Evolutionary conservation across 257 asterid genomes (phyloP).

Genomic region (Solanum pennellii): DNA sequence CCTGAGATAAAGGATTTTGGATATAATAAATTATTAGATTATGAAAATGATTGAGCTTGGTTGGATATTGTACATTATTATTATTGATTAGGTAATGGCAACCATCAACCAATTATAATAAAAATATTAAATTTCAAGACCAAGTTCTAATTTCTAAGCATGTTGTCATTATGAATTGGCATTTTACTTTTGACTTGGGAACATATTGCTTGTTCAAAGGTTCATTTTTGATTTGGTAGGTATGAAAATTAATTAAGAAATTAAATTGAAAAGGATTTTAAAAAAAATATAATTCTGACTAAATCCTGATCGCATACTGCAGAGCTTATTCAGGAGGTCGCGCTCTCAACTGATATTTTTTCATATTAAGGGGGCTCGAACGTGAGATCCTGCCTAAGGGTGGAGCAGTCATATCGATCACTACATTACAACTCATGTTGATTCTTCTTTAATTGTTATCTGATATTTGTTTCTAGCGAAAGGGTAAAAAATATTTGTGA

Average conservation of each 20-base stretch:
- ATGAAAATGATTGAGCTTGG: background rate
- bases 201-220: background rate
- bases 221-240: background rate
- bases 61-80: background rate
- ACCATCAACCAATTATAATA: background rate
- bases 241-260: background rate
- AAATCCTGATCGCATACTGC: no score
- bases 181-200: background rate
- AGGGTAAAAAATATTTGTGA: no score
- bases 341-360: no score
- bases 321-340: no score
- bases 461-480: no score
- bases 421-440: no score
- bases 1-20: background rate
- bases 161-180: background rate
- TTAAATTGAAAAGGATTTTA: background rate
- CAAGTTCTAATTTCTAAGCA: background rate
- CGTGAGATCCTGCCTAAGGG: no score
- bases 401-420: no score
- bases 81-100: background rate
- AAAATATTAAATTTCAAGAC: background rate
- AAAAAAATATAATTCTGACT: no score
- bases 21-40: background rate
- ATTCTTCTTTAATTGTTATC: no score
- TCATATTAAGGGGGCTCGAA: no score